A percentile compares a stretch with the other conserved stretches of the same genome.
These are phyloP conservation scores for Aspergillus floridensis DNA, from an alignment of 2,329 filamentous ascomycete genomes.

Conservation along the genomic window DNA sequence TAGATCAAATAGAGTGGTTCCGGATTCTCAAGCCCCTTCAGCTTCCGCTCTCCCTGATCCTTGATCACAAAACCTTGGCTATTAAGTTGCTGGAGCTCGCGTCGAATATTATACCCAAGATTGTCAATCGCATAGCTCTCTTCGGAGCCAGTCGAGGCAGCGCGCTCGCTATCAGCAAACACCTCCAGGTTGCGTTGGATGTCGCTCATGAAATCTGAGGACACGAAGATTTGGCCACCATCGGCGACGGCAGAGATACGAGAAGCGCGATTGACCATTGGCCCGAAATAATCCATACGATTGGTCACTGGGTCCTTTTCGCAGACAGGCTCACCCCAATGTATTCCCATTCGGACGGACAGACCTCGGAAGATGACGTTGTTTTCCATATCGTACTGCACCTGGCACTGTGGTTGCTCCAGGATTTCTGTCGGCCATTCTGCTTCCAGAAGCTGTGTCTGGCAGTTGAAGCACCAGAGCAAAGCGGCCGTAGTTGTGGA, in stretches of 20 bases:
- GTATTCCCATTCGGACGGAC: constrained; percentile 95
- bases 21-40: constrained; percentile 96
- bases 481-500: constrained; percentile 91
- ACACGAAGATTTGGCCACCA: constrained; percentile 94
- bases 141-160: constrained; percentile 66
- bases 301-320: constrained; percentile 94
- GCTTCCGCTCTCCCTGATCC: constrained; percentile 88
- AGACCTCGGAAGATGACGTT: constrained; percentile 90
- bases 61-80: constrained; percentile 96
- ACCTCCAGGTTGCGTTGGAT: constrained; percentile 87
- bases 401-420: constrained; percentile 78
- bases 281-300: constrained; percentile 98
- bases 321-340: constrained; percentile 91
- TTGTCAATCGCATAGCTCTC: constrained; percentile 74
- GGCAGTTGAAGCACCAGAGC: constrained; percentile 94
- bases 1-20: constrained; percentile 96
- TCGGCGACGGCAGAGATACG: constrained; percentile 93
- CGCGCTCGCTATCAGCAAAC: constrained; percentile 79
- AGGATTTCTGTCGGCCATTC: constrained; percentile 92
- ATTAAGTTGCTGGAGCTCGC: constrained; percentile 80
- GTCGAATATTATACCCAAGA: constrained; percentile 73
- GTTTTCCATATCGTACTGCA: constrained; percentile 77
- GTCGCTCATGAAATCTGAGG: constrained; percentile 93
- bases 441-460: constrained; percentile 81
- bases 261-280: constrained; percentile 97